Percentiles rank a stretch among this genome's conserved stretches.
These are phyloP conservation scores for Colletotrichum sp. DNA, from an alignment of 2,329 filamentous ascomycete genomes.

Conservation along the genomic window DNA sequence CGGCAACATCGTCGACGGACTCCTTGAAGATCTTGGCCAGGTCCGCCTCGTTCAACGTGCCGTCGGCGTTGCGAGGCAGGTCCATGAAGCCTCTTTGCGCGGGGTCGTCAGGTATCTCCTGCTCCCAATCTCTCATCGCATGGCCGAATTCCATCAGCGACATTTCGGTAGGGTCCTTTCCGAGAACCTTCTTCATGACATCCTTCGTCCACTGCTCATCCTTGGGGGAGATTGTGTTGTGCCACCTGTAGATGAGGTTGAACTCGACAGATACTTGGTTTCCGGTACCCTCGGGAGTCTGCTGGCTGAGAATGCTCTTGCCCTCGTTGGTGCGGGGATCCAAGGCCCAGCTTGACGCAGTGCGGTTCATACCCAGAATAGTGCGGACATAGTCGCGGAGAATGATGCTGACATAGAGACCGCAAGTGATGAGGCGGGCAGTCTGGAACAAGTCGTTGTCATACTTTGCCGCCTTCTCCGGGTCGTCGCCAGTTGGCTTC, in stretches of 20 bases:
- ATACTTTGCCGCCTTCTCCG: slow-evolving; percentile 35
- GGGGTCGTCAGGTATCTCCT: slow-evolving; percentile 52
- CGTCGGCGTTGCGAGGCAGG: slow-evolving; percentile 53
- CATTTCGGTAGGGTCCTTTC: background rate
- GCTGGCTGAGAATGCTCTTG: slow-evolving; percentile 33
- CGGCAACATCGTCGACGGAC: slow-evolving; percentile 55
- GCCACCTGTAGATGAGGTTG: slow-evolving; percentile 39
- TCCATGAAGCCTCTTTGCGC: slow-evolving; percentile 56
- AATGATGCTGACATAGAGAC: slow-evolving; percentile 59
- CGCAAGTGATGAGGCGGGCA: slow-evolving; percentile 52
- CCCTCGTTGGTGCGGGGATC: slow-evolving; percentile 48
- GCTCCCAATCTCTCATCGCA: slow-evolving; percentile 34
- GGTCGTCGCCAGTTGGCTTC: slow-evolving; percentile 8
- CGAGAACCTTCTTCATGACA: slow-evolving; percentile 25
- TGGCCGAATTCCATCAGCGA: background rate
- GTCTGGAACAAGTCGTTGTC: slow-evolving; percentile 46
- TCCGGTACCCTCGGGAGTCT: slow-evolving; percentile 30
- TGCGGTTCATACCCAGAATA: slow-evolving; percentile 54
- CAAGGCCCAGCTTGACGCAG: slow-evolving; percentile 38
- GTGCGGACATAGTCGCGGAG: slow-evolving; percentile 44
- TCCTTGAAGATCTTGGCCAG: slow-evolving; percentile 59
- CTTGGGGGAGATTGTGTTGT: slow-evolving; percentile 32
- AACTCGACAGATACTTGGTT: slow-evolving; percentile 41
- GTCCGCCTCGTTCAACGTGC: slow-evolving; percentile 56
- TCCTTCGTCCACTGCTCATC: slow-evolving; percentile 35